Percentiles rank a stretch among this genome's conserved stretches.
phyloP scores from a whole-genome alignment of 1,139 yeast genomes.

The Yamadazyma triangularis region DNA sequence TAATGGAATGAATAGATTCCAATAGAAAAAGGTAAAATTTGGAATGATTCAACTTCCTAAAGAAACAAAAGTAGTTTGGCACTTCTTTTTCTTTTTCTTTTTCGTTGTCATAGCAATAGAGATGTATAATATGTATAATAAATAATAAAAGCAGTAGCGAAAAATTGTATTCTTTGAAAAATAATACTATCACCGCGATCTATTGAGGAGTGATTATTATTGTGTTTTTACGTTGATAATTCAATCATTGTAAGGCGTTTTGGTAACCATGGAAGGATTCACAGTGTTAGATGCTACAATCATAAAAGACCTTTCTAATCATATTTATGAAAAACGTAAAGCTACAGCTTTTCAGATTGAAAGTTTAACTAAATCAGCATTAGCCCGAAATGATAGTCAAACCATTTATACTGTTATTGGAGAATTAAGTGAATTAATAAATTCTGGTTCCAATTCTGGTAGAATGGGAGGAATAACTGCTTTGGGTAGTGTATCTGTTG shows the following conservation, averaged over 20 bases:
- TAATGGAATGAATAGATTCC: no score
- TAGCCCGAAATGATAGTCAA: conserved; percentile 63
- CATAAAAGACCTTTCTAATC: conserved; percentile 80
- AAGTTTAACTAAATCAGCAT: conserved; percentile 66
- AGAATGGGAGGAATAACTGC: conserved; percentile 52
- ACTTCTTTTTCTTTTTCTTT: no score
- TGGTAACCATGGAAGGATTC: conserved; percentile 19
- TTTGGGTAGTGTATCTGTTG: conserved; percentile 47
- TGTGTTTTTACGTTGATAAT: no score
- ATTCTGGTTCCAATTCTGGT: conserved; percentile 39
- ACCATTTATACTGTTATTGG: conserved; percentile 52
- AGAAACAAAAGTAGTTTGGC: no score
- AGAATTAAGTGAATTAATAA: conserved; percentile 41
- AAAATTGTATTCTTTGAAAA: no score
- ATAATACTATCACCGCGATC: neutral
- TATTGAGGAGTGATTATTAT: neutral
- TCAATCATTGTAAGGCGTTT: neutral
- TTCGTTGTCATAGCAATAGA: no score
- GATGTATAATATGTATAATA: no score
- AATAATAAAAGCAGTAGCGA: no score
- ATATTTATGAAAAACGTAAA: conserved; percentile 90
- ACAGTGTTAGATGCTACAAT: conserved; percentile 63
- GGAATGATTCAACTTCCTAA: no score
- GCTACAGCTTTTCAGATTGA: conserved; percentile 92
- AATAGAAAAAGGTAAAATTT: no score